Percentiles rank a stretch among this genome's conserved stretches.
Conservation (phyloP, 768 basidiomycete species). For the Suillus tomentosus region DNA sequence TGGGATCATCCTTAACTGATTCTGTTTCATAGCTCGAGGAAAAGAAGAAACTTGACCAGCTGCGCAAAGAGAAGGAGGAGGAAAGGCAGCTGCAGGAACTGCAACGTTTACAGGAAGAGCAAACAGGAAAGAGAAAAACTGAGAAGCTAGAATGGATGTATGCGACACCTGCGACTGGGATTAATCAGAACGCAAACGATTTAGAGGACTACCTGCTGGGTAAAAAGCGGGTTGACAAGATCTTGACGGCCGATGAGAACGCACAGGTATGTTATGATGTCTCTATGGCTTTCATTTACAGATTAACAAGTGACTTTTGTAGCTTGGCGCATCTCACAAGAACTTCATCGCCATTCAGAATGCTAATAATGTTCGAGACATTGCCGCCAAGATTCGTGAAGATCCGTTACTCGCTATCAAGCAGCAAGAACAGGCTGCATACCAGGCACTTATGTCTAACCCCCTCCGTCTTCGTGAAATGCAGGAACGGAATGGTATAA, state of each 20-base stretch:
- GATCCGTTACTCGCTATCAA: slow-evolving; percentile 98
- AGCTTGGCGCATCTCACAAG: slow-evolving; percentile 88
- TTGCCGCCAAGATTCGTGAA: slow-evolving; percentile 92
- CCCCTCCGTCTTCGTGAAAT: slow-evolving; percentile 82
- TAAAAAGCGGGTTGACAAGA: slow-evolving; percentile 97
- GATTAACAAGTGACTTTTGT: slow-evolving; percentile 13
- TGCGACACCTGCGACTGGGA: slow-evolving; percentile 94
- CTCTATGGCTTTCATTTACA: slow-evolving; percentile 8
- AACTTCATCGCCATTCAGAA: slow-evolving; percentile 95
- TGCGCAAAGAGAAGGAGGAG: slow-evolving; percentile 97
- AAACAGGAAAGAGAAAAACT: slow-evolving; percentile 91
- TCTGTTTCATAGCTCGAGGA: slow-evolving; percentile 77
- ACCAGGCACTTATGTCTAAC: slow-evolving; percentile 83
- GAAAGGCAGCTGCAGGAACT: slow-evolving; percentile 96
- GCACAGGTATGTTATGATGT: slow-evolving; percentile 60
- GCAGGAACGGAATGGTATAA: slow-evolving; percentile 81
- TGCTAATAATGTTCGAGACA: slow-evolving; percentile 86
- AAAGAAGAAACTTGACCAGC: slow-evolving; percentile 96
- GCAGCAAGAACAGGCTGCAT: slow-evolving; percentile 93
- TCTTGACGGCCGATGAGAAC: slow-evolving; percentile 88
- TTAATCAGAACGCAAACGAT: slow-evolving; percentile 82
- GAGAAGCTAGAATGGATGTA: slow-evolving; percentile 99
- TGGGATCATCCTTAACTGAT: slow-evolving; percentile 17
- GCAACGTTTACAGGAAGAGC: slow-evolving; percentile 91
- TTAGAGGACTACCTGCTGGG: slow-evolving; percentile 96